Percentiles rank a stretch among this genome's conserved stretches.
Evolutionary conservation across 2,329 filamentous ascomycete species (phyloP).

Genomic region (Alternaria angustiovoidea): DNA sequence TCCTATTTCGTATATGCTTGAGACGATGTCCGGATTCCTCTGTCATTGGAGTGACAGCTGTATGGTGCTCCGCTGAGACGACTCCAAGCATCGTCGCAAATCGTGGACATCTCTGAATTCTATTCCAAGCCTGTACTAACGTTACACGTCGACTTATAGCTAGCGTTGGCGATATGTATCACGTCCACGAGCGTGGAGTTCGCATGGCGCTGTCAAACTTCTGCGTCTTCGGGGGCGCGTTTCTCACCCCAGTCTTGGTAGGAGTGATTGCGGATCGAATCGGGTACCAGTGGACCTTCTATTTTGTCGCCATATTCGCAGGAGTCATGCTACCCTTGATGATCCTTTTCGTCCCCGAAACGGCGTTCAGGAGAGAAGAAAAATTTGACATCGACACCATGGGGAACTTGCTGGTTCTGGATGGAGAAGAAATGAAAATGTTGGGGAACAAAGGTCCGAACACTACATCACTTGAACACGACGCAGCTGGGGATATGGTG

Average conservation of each 20-base stretch:
- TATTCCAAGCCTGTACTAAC: not conserved
- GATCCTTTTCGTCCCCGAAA: slow-evolving; percentile 84
- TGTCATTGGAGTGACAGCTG: not conserved
- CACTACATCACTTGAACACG: not conserved
- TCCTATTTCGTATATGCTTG: not conserved
- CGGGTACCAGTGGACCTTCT: slow-evolving; percentile 89
- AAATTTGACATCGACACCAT: slow-evolving; percentile 74
- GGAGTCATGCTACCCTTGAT: slow-evolving; percentile 74
- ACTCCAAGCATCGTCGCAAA: not conserved
- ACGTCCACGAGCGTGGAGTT: slow-evolving; percentile 83
- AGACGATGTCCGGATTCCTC: not conserved
- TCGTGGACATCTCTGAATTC: not conserved
- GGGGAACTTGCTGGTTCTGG: slow-evolving; percentile 38
- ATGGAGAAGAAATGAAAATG: slow-evolving; percentile 4
- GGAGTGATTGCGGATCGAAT: slow-evolving; percentile 81
- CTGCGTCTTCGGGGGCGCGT: slow-evolving; percentile 74
- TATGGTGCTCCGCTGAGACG: not conserved
- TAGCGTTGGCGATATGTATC: slow-evolving; percentile 78
- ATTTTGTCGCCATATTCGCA: slow-evolving; percentile 85
- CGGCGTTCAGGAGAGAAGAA: slow-evolving; percentile 73
- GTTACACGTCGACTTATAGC: not conserved
- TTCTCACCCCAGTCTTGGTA: slow-evolving; percentile 86
- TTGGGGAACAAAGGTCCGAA: not conserved
- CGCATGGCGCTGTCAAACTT: slow-evolving; percentile 85
- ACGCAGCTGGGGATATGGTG: not conserved